Evolutionary conservation across 306 rosid genomes (phyloP), one percentile per base, ranked within the genome.

Genomic region (Sechiopsis laciniata): DNA sequence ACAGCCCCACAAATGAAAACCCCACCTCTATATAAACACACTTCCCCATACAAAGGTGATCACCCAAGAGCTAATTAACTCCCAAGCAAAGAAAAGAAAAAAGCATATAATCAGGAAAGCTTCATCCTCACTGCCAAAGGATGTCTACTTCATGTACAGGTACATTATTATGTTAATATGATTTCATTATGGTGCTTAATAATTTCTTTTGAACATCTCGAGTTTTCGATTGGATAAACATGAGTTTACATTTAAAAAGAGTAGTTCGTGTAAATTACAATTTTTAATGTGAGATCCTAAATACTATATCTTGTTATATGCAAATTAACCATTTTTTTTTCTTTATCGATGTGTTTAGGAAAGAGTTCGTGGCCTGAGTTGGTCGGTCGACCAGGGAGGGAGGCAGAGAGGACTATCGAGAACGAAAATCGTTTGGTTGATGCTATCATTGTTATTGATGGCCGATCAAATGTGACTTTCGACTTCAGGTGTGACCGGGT

Each of bases 21-120:
- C 35, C 32, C 5, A n/a, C n/a, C n/a, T n/a, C 54, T 65, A 65
- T 65, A 65, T 65, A 65, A 65, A 65, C 71, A n/a, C 71, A 65
- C n/a, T 65, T 11, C 32, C 32, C 71, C 32, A 17, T 42, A 65
- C 71, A 42, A 42, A 42, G 7, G n/a, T 4, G 3, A 64, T 64
- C 52, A 64, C 71, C 8, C 4, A 8, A 42, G 9, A 40, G 9
- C 46, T 40, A 9, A 9, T 65, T 40, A 9, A 9, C 40, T 65
- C 4, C 46, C 14, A 32, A 40, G 46, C 46, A 40, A 32, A 60
- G 3, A 35, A 1, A 1, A 5, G 4, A 63, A n/a, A 66, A 66
- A 37, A 32, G 19, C 4, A 60, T 8, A 35, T n/a, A n/a, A n/a
- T 6, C 8, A 5, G 1, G 35, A 9, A 66, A 66, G 2, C 29